Conservation (phyloP, 495 filamentous ascomycete species). For the Trichoderma virens region DNA sequence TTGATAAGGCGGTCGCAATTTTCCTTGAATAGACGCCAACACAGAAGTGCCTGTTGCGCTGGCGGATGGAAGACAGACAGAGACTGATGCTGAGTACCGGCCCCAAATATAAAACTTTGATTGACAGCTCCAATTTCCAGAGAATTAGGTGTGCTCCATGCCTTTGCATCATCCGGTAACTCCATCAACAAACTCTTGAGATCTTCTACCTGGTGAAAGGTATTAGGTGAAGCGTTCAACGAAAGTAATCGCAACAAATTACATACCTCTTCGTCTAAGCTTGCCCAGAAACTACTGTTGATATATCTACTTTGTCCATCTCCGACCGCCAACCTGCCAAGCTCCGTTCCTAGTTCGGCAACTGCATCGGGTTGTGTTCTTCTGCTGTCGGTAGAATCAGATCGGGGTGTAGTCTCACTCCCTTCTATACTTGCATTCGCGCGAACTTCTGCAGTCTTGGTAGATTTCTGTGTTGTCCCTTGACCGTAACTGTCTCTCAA, state of each 20-base stretch:
- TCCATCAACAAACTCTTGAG: neutral
- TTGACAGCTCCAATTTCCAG: conserved; percentile 20
- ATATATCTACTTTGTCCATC: conserved; percentile 72
- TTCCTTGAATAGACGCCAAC: conserved; percentile 61
- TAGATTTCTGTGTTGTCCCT: neutral
- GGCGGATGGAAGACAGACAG: conserved; percentile 44
- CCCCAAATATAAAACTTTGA: conserved; percentile 57
- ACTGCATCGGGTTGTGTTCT: conserved; percentile 26
- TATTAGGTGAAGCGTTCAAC: neutral
- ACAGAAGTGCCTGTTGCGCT: conserved; percentile 51
- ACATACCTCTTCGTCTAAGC: conserved; percentile 70
- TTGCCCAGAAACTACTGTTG: conserved; percentile 82
- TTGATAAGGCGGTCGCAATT: conserved; percentile 66
- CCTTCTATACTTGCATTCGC: neutral
- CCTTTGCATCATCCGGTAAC: conserved; percentile 35
- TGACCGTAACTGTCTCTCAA: neutral
- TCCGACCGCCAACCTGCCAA: conserved; percentile 11
- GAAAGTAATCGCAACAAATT: neutral
- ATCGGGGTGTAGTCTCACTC: neutral
- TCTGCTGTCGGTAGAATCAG: conserved; percentile 13
- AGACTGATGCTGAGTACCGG: conserved; percentile 41
- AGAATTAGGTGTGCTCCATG: neutral
- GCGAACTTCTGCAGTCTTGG: neutral
- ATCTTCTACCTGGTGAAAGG: neutral
- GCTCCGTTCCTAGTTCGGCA: conserved; percentile 34